phyloP scores from a whole-genome alignment of 2,329 filamentous ascomycete species.

The Alternaria sp. region DNA sequence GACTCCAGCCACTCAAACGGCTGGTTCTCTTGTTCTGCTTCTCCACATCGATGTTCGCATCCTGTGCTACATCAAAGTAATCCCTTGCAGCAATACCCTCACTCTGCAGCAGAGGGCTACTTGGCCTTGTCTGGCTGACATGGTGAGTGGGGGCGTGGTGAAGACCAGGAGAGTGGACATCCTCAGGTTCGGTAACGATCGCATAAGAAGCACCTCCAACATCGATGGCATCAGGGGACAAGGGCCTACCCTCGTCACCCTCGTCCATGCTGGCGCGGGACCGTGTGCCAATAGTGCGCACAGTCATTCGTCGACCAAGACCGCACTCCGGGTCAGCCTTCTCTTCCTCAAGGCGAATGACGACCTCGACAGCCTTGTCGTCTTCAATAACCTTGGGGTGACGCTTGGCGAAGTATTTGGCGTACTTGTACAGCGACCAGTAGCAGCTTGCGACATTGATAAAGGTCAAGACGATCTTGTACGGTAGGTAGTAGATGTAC shows the following conservation, averaged over 20 bases:
- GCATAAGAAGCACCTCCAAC: background rate
- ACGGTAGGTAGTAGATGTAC: constrained; percentile 54
- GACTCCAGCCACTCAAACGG: background rate
- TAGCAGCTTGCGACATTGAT: constrained; percentile 54
- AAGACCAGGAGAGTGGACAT: background rate
- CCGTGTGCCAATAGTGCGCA: constrained; percentile 23
- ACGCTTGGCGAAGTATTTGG: constrained; percentile 56
- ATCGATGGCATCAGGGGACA: background rate
- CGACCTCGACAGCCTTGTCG: constrained; percentile 50
- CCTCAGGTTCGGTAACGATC: background rate
- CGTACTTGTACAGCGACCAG: constrained; percentile 56
- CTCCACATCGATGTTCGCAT: background rate
- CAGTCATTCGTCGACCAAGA: constrained; percentile 33
- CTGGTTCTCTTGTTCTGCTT: background rate
- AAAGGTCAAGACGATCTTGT: constrained; percentile 56
- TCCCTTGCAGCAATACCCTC: constrained; percentile 11
- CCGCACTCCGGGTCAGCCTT: constrained; percentile 15
- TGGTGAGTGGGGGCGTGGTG: background rate
- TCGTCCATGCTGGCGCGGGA: constrained; percentile 4
- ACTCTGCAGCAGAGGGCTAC: background rate
- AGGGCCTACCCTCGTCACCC: background rate
- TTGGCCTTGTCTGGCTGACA: constrained; percentile 3
- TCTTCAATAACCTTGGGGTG: constrained; percentile 61
- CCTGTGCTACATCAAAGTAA: constrained; percentile 2
- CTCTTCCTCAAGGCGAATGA: constrained; percentile 37